These are phyloP conservation scores for Scenedesmus sp. DNA, from an alignment of 163 green algal species.

Conservation along the genomic window DNA sequence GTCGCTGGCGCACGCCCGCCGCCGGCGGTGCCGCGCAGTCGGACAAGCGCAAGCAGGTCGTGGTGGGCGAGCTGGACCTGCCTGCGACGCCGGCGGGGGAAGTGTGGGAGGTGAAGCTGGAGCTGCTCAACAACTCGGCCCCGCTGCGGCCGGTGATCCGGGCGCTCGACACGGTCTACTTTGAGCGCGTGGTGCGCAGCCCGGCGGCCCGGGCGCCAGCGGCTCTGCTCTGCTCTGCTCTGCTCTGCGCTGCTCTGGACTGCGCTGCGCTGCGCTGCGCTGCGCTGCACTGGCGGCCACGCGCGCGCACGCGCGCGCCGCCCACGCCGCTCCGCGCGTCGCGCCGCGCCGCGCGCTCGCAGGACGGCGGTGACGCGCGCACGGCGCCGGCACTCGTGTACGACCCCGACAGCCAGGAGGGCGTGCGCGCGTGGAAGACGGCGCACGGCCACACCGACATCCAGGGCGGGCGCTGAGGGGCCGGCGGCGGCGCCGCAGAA, in stretches of 20 bases:
- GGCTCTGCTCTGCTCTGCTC: no score
- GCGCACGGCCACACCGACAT: not conserved
- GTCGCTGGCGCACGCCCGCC: no score
- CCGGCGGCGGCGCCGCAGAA: not conserved
- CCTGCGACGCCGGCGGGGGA: not conserved
- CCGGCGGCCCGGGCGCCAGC: no score
- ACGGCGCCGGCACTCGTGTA: not conserved
- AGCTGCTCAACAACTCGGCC: not conserved
- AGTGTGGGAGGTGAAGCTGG: slow-evolving; percentile 32
- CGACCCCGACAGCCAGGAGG: slow-evolving; percentile 3
- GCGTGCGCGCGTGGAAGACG: slow-evolving; percentile 23
- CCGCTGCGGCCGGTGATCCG: not conserved
- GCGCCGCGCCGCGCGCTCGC: no score
- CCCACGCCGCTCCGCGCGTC: not conserved
- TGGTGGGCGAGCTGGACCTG: slow-evolving; percentile 7
- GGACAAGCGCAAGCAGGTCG: not conserved
- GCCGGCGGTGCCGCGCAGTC: not conserved
- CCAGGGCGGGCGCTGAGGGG: not conserved
- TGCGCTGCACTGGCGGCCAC: not conserved
- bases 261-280: no score
- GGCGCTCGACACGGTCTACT: slow-evolving; percentile 16
- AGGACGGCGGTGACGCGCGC: not conserved
- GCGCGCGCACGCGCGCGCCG: not conserved
- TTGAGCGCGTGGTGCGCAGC: slow-evolving; percentile 14
- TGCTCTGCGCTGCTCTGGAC: no score